Conservation (phyloP, 2,329 filamentous ascomycete species). For the Aspergillus japonicus region DNA sequence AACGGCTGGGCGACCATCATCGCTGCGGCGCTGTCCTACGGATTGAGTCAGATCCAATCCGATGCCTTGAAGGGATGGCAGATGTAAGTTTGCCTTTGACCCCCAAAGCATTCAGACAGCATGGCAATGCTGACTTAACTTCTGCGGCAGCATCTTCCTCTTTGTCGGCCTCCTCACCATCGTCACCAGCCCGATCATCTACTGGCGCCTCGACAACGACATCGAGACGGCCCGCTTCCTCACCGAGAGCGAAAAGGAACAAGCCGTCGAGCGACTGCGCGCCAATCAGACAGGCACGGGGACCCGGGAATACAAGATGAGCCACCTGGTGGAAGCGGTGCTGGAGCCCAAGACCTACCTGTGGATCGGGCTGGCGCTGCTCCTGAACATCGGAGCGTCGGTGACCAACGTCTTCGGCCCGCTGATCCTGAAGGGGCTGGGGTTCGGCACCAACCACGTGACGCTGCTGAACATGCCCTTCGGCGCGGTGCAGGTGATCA, state of each 20-base stretch:
- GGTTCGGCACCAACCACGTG: conserved; percentile 58
- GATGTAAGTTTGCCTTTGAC: conserved; percentile 36
- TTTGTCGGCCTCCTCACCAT: conserved; percentile 63
- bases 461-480: conserved; percentile 68
- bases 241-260: conserved; percentile 46
- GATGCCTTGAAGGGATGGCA: conserved; percentile 50
- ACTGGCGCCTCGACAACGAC: conserved; percentile 59
- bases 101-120: background rate
- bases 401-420: conserved; percentile 67
- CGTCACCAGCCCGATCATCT: conserved; percentile 57
- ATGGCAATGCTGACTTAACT: background rate
- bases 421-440: conserved; percentile 60
- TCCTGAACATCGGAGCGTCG: conserved; percentile 63
- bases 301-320: conserved; percentile 47
- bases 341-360: conserved; percentile 54
- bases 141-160: conserved; percentile 53
- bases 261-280: conserved; percentile 51
- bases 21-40: conserved; percentile 57
- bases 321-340: conserved; percentile 44
- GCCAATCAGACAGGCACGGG: conserved; percentile 52
- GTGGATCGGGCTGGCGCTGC: conserved; percentile 60
- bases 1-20: conserved; percentile 60
- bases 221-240: conserved; percentile 53
- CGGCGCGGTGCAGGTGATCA: conserved; percentile 59
- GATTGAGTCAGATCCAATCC: conserved; percentile 55